Percentiles rank a stretch among this genome's conserved stretches.
Evolutionary conservation across 129 eudicot species (phyloP).

Genomic region (Helianthus tuberosus): DNA sequence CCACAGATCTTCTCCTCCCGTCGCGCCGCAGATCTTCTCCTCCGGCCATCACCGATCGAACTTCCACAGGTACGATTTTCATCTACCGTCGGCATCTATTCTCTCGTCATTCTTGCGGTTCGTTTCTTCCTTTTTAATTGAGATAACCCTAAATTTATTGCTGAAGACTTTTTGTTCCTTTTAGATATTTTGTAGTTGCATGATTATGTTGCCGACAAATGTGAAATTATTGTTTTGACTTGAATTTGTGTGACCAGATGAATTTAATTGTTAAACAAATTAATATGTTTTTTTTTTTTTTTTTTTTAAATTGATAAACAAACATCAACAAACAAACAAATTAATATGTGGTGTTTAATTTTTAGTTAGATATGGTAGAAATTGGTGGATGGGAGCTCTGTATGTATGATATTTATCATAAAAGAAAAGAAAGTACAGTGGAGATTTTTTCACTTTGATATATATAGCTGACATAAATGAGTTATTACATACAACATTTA

Average conservation of each 20-base stretch:
- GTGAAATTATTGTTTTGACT: neutral
- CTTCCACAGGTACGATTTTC: no score
- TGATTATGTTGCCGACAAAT: neutral
- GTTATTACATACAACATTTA: neutral
- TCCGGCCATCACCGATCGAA: no score
- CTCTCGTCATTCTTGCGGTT: no score
- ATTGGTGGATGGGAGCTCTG: neutral
- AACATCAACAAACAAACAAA: no score
- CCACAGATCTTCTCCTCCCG: no score
- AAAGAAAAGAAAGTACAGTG: neutral
- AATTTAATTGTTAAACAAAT: slow-evolving; percentile 1
- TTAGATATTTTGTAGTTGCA: neutral
- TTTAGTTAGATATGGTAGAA: neutral
- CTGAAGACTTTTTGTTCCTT: neutral
- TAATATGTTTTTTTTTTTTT: no score
- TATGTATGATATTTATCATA: neutral
- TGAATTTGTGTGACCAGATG: neutral
- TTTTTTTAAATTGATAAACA: no score
- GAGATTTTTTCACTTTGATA: neutral
- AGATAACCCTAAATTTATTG: neutral
- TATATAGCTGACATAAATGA: neutral
- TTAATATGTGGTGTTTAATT: neutral
- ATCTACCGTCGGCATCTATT: no score
- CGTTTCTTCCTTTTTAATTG: no score
- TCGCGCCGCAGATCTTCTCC: no score